phyloP scores from a whole-genome alignment of 2,329 filamentous ascomycete genomes.

The Nannizziopsis barbatae region DNA sequence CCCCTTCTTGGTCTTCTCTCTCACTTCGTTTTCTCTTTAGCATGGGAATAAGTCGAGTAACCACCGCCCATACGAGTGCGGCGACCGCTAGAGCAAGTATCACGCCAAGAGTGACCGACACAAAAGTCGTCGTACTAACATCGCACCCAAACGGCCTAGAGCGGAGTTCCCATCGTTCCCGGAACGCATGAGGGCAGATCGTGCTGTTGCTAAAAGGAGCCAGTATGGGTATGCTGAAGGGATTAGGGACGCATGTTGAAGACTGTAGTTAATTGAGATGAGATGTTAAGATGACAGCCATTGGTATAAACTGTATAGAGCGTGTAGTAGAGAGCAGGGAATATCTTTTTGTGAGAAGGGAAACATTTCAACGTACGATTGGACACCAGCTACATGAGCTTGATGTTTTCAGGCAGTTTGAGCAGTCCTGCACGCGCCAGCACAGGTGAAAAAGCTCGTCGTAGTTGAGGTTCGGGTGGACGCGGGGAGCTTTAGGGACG shows the following conservation, averaged over 20 bases:
- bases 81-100: constrained; percentile 22
- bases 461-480: constrained; percentile 18
- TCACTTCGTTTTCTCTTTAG: constrained; percentile 12
- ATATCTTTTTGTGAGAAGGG: neutral
- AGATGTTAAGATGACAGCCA: constrained; percentile 6
- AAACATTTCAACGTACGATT: constrained; percentile 21
- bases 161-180: constrained; percentile 35
- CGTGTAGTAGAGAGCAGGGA: neutral
- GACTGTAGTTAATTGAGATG: constrained; percentile 20
- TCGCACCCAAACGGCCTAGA: constrained; percentile 31
- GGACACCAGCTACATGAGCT: constrained; percentile 31
- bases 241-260: constrained; percentile 32
- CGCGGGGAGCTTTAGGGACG: neutral
- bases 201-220: constrained; percentile 26
- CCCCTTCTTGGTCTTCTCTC: constrained; percentile 17
- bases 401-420: constrained; percentile 25
- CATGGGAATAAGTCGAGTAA: constrained; percentile 16
- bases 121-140: constrained; percentile 32
- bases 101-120: constrained; percentile 27
- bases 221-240: constrained; percentile 28
- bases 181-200: constrained; percentile 31
- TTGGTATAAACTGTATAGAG: constrained; percentile 6
- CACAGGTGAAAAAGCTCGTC: constrained; percentile 23
- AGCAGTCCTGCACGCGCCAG: constrained; percentile 30
- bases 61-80: constrained; percentile 15